Percentiles rank a stretch among this genome's conserved stretches.
phyloP scores from a whole-genome alignment of 805 yeast genomes.

The Cyberlindnera galapagoensis region DNA sequence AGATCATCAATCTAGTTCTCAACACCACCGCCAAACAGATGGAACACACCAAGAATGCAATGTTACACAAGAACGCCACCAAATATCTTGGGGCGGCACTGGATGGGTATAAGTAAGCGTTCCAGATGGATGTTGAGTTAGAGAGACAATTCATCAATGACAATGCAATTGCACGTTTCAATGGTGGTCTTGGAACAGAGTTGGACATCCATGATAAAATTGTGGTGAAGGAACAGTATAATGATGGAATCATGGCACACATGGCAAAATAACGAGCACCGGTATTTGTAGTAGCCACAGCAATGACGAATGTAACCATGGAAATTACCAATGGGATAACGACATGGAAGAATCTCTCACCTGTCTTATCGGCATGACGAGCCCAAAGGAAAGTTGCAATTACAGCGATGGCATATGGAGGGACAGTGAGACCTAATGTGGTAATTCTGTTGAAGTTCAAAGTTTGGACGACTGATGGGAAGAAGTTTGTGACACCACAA shows the following conservation, averaged over 20 bases:
- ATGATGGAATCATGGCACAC: conserved; percentile 52
- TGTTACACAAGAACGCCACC: conserved; percentile 41
- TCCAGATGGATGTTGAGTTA: conserved; percentile 52
- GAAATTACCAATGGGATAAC: conserved; percentile 36
- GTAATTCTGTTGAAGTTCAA: conserved; percentile 42
- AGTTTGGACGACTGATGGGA: conserved; percentile 54
- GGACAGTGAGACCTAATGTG: conserved; percentile 52
- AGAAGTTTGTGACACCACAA: conserved; percentile 54
- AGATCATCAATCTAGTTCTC: conserved; percentile 30
- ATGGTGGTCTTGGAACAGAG: conserved; percentile 50
- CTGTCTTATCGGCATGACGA: conserved; percentile 47
- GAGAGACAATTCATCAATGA: conserved; percentile 52
- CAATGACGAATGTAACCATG: conserved; percentile 39
- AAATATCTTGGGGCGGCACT: conserved; percentile 40
- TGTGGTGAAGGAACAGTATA: conserved; percentile 47
- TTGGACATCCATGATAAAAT: conserved; percentile 51
- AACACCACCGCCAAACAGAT: conserved; percentile 33
- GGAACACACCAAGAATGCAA: conserved; percentile 38
- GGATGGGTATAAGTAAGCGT: conserved; percentile 43
- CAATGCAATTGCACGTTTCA: conserved; percentile 51
- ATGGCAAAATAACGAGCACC: conserved; percentile 56
- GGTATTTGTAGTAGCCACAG: conserved; percentile 43
- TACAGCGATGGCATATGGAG: conserved; percentile 50
- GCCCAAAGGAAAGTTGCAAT: conserved; percentile 46
- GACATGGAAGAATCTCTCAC: conserved; percentile 48